Evolutionary conservation across 2,329 filamentous ascomycete species (phyloP).

Genomic region (Monosporascus sp.): DNA sequence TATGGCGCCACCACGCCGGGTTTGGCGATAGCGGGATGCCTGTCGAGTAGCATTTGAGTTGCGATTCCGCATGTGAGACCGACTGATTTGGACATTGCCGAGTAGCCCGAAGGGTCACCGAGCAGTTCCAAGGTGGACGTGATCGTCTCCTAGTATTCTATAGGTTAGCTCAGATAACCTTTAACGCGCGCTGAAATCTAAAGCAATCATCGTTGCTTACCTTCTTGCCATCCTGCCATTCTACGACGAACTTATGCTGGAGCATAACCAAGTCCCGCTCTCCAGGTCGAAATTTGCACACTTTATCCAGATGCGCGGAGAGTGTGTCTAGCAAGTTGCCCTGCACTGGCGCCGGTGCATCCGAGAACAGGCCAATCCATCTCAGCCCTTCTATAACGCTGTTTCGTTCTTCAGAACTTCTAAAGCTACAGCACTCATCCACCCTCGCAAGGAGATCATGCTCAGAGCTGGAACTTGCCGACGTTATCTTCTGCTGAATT

Average conservation of each 20-base stretch:
- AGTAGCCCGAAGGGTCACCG: constrained; percentile 62
- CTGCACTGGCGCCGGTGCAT: constrained; percentile 52
- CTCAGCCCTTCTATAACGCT: constrained; percentile 58
- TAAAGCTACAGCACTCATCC: constrained; percentile 56
- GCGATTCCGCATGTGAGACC: constrained; percentile 65
- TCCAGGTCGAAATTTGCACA: constrained; percentile 64
- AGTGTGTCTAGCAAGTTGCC: constrained; percentile 67
- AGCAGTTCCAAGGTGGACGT: constrained; percentile 62
- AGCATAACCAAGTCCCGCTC: constrained; percentile 62
- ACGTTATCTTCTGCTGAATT: constrained; percentile 11
- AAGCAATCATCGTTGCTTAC: constrained; percentile 4
- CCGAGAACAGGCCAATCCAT: constrained; percentile 54
- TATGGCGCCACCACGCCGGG: constrained; percentile 15
- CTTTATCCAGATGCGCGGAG: constrained; percentile 66
- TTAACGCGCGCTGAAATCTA: no score
- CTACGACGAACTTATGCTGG: constrained; percentile 64
- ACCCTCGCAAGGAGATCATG: constrained; percentile 56
- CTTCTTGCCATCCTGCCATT: constrained; percentile 56
- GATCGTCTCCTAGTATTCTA: constrained; percentile 17
- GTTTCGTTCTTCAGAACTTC: constrained; percentile 53
- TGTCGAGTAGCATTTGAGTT: constrained; percentile 56
- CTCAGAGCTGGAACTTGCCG: constrained; percentile 7
- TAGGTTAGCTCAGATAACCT: no score
- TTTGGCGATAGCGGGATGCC: constrained; percentile 20
- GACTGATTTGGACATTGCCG: constrained; percentile 64